Conservation (phyloP, 2,329 filamentous ascomycete genomes). For the Zymoseptoria ardabiliae region DNA sequence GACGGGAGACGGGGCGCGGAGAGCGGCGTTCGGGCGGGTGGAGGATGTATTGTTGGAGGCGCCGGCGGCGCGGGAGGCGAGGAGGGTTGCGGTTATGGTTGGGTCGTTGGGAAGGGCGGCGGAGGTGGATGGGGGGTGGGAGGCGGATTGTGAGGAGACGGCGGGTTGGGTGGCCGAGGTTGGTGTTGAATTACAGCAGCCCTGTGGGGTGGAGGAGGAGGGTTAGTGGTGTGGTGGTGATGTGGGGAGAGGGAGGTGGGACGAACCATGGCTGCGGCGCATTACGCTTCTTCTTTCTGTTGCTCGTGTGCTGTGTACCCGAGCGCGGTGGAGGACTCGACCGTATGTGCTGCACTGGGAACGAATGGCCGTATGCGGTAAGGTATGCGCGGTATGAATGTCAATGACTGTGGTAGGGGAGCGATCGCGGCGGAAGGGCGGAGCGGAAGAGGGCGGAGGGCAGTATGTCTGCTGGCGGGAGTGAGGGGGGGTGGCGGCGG, state of each 20-base stretch:
- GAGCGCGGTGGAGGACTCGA: neutral
- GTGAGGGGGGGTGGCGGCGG: neutral
- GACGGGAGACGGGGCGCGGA: conserved; percentile 20
- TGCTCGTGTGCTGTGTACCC: neutral
- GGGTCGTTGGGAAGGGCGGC: neutral
- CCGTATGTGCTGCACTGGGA: neutral
- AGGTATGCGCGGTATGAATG: neutral
- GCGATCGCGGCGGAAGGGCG: neutral
- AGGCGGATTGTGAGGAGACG: neutral
- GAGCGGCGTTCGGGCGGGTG: conserved; percentile 22
- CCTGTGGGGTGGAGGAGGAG: neutral
- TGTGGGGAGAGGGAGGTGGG: neutral
- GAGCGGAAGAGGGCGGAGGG: neutral
- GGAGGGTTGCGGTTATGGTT: neutral
- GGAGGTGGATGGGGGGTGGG: neutral
- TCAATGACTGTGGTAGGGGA: neutral
- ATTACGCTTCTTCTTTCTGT: conserved; percentile 3
- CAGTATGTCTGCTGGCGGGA: neutral
- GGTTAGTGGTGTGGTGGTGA: neutral
- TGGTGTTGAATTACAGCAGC: conserved; percentile 3
- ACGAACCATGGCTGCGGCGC: conserved; percentile 4
- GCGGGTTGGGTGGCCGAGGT: neutral
- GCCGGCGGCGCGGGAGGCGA: neutral
- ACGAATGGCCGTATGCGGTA: neutral
- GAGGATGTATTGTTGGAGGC: neutral